phyloP scores from a whole-genome alignment of 2,329 filamentous ascomycete genomes.

The Monosporascus sp. region DNA sequence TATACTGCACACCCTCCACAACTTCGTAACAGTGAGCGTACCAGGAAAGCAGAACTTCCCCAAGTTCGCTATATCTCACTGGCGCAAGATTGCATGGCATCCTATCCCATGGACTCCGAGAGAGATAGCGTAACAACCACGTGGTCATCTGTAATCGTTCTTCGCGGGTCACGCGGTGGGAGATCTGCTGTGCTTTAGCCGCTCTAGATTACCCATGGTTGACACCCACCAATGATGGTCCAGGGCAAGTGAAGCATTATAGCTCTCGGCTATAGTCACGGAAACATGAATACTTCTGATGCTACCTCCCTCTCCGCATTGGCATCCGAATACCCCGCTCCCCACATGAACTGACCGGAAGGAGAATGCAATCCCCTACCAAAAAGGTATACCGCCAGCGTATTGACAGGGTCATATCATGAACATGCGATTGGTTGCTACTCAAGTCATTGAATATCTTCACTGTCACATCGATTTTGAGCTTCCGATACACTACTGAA shows the following conservation, averaged over 20 bases:
- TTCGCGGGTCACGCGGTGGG: too few relatives aligned
- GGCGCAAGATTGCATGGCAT: neutral
- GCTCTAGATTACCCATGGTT: neutral
- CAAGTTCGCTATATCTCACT: neutral
- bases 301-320: neutral
- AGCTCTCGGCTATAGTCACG: neutral
- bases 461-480: neutral
- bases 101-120: neutral
- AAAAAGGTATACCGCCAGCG: neutral
- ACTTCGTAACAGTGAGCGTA: too few relatives aligned
- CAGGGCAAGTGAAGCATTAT: neutral
- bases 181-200: neutral
- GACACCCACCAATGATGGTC: neutral
- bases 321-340: neutral
- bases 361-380: neutral
- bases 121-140: neutral
- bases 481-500: neutral
- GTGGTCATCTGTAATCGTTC: too few relatives aligned
- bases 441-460: neutral
- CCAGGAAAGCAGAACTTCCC: too few relatives aligned
- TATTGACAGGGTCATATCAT: too few relatives aligned
- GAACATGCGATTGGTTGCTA: neutral
- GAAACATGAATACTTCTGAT: neutral
- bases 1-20: too few relatives aligned
- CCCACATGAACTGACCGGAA: neutral